phyloP scores from a whole-genome alignment of 495 filamentous ascomycete species.

The Penicillium cataractarum region DNA sequence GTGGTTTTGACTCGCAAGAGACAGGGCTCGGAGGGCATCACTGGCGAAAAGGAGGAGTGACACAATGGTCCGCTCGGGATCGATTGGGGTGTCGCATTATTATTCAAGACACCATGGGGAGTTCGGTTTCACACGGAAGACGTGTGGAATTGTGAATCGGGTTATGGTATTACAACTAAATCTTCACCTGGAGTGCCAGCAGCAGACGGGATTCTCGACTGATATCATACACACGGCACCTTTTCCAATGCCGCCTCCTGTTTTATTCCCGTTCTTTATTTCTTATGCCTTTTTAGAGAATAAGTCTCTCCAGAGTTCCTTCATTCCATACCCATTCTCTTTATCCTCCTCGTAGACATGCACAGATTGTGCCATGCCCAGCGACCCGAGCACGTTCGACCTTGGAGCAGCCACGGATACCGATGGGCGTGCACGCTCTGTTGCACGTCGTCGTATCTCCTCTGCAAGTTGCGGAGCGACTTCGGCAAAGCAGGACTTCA shows the following conservation, averaged over 20 bases:
- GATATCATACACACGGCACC: slow-evolving; percentile 4
- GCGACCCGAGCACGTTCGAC: slow-evolving; percentile 54
- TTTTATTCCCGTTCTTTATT: background rate
- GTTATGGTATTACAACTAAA: background rate
- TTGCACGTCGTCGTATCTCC: slow-evolving; percentile 71
- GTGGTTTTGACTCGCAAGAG: background rate
- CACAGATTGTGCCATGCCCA: slow-evolving; percentile 53
- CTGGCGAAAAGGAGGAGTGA: background rate
- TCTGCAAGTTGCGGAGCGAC: slow-evolving; percentile 75
- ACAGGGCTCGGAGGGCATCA: background rate
- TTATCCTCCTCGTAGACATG: slow-evolving; percentile 72
- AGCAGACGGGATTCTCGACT: background rate
- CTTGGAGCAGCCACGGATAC: slow-evolving; percentile 15
- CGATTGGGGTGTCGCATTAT: background rate
- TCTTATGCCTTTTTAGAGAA: slow-evolving; percentile 49
- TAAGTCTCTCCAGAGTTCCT: slow-evolving; percentile 84
- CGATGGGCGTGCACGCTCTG: slow-evolving; percentile 49
- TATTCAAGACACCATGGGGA: background rate
- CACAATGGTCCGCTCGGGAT: background rate
- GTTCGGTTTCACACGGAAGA: background rate
- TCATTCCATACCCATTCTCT: slow-evolving; percentile 76
- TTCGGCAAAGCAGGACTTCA: slow-evolving; percentile 79
- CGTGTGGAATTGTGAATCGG: background rate
- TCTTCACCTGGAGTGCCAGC: background rate
- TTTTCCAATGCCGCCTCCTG: background rate